These are phyloP conservation scores for Picea mariana DNA, from an alignment of 83 land plant genomes.

Conservation along the genomic window DNA sequence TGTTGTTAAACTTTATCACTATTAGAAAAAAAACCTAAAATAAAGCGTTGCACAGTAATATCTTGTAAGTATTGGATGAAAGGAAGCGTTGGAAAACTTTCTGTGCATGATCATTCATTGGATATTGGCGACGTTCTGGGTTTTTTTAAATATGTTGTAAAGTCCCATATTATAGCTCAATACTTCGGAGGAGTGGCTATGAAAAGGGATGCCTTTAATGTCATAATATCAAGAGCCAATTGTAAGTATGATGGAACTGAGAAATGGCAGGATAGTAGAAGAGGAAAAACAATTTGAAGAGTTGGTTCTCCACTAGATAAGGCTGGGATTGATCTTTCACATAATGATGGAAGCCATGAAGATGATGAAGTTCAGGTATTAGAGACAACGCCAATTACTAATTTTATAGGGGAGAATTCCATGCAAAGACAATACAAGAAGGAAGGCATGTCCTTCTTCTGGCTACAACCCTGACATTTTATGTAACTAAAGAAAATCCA, in stretches of 20 bases:
- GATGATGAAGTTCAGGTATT: not conserved
- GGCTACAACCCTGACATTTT: too few relatives aligned
- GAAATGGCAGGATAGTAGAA: not conserved
- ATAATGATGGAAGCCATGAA: not conserved
- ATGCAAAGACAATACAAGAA: not conserved
- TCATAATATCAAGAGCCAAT: not conserved
- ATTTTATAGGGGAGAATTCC: not conserved
- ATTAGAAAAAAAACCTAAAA: too few relatives aligned
- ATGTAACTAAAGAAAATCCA: too few relatives aligned
- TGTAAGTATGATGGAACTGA: not conserved
- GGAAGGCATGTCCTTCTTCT: not conserved
- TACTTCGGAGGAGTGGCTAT: conserved; percentile 22
- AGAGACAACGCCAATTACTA: not conserved
- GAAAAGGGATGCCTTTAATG: conserved; percentile 9
- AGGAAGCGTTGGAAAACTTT: conserved; percentile 13
- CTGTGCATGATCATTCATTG: conserved; percentile 18
- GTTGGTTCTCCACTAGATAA: not conserved
- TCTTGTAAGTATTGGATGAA: too few relatives aligned
- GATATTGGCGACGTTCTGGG: conserved; percentile 25
- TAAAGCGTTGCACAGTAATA: too few relatives aligned
- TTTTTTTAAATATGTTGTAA: conserved; percentile 16
- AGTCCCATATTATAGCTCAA: conserved; percentile 11
- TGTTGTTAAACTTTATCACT: too few relatives aligned
- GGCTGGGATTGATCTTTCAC: not conserved
- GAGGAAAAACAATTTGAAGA: not conserved